Percentiles rank a stretch among this genome's conserved stretches.
Evolutionary conservation across 1,139 yeast genomes (phyloP).

Genomic region (Blastobotrys proliferans): DNA sequence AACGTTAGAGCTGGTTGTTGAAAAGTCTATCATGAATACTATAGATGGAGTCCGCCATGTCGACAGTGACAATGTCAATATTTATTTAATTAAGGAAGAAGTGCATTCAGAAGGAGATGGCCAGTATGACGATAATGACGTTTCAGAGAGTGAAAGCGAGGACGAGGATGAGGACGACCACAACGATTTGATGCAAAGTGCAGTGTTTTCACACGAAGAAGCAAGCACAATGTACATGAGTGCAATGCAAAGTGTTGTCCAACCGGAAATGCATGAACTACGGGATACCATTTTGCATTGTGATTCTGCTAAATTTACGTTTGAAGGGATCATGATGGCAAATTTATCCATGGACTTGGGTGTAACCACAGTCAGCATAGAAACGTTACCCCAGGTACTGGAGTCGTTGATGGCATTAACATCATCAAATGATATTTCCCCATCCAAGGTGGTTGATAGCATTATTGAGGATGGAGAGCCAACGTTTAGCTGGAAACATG

Average conservation of each 20-base stretch:
- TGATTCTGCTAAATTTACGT: constrained; percentile 18
- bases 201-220: constrained; percentile 64
- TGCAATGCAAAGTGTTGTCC: constrained; percentile 40
- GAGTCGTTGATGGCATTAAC: not conserved
- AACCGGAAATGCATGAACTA: constrained; percentile 11
- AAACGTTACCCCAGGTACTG: constrained; percentile 4
- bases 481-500: constrained; percentile 3
- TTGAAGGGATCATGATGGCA: constrained; percentile 22
- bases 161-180: constrained; percentile 35
- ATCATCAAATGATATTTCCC: not conserved
- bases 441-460: not conserved
- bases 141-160: constrained; percentile 13
- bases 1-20: constrained; percentile 41
- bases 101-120: not conserved
- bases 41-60: constrained; percentile 9
- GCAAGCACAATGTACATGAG: constrained; percentile 80
- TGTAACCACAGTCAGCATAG: constrained; percentile 44
- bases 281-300: constrained; percentile 22
- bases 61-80: constrained; percentile 1
- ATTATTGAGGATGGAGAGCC: constrained; percentile 2
- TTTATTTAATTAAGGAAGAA: constrained; percentile 2
- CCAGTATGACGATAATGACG: constrained; percentile 13
- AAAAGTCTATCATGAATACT: constrained; percentile 40
- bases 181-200: constrained; percentile 53
- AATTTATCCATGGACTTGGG: constrained; percentile 47